Base-by-base conservation (phyloP, 2,329 filamentous ascomycete species). In the Penicillium sp. region DNA sequence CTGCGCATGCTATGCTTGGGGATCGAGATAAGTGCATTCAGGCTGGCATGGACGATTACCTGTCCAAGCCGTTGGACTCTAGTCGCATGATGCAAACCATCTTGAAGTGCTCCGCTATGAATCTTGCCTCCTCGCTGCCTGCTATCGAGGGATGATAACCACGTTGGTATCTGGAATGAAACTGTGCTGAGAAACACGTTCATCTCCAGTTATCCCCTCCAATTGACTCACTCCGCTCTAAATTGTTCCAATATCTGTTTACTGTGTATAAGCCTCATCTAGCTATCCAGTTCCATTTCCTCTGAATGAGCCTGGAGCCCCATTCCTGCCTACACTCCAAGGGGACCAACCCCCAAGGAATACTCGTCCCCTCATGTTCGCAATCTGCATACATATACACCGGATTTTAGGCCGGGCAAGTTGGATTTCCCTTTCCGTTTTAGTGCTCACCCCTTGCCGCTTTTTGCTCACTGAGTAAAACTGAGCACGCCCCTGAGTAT, bases 1-100 rank as follows among this genome's bases (percentile, higher is more conserved):
- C 92, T 7, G 92, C 92, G 1, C 92, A 96, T 75, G 92, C 92
- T 63, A 96, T 97, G 91, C 87, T 96, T 77, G 92, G 92, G 58
- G 92, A 97, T 70, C 85, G 92, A 46, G 92, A 97, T 71, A 95
- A 93, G 78, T 97, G 92, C 73, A 92, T 97, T 59, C 88, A 94
- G 70, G 91, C 91, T 8, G 90, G 96, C 76, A 97, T 97, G 92
- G 92, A 97, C 74, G 92, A 97, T 74, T 97, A 97, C 69, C 80
- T 97, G 33, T 95, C 91, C 11, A 97, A 97, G 72, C 91, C 91
- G 25, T 80, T 96, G 57, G 91, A 95, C 73, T 90, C 94, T 69
- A 94, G 92, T 69, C 89, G 94, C 70, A 85, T 96, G 64, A 95
- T 96, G 66, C 62, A 65, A 44, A 64, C 62, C 2, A 65, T 65